A percentile compares a stretch with the other conserved stretches of the same genome.
Conservation (phyloP, 495 filamentous ascomycete genomes). For the Xylaria scruposa region DNA sequence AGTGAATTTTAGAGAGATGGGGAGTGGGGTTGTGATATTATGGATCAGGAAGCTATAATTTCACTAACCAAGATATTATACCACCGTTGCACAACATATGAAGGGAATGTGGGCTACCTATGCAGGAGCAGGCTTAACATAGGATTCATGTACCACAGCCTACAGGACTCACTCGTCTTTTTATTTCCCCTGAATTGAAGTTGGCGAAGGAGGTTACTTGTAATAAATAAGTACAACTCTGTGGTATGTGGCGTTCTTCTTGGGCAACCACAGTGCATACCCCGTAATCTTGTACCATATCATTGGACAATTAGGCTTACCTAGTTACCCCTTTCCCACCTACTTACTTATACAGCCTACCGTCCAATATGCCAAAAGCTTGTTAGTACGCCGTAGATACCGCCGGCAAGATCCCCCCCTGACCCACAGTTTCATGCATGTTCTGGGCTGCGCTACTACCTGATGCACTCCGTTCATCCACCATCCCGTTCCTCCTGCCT, state of each 20-base stretch:
- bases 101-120: not conserved
- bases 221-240: not conserved
- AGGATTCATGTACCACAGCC: not conserved
- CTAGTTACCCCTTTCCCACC: not conserved
- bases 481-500: conserved; percentile 21
- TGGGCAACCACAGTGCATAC: not conserved
- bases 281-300: not conserved
- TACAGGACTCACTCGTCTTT: not conserved
- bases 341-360: not conserved
- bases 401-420: conserved; percentile 12
- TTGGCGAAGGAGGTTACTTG: not conserved
- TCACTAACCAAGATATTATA: conserved; percentile 3
- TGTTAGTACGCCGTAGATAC: conserved; percentile 8
- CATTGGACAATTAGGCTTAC: not conserved
- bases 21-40: not conserved
- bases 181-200: not conserved
- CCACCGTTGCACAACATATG: not conserved
- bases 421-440: conserved; percentile 19
- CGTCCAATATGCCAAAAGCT: conserved; percentile 1
- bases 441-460: conserved; percentile 16
- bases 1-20: conserved; percentile 4
- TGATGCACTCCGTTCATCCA: conserved; percentile 17
- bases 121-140: not conserved
- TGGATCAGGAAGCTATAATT: conserved; percentile 12
- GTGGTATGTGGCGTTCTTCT: not conserved